A percentile compares a stretch with the other conserved stretches of the same genome.
These are phyloP conservation scores for Colletotrichum filicis DNA, from an alignment of 2,329 filamentous ascomycete species.

Conservation along the genomic window DNA sequence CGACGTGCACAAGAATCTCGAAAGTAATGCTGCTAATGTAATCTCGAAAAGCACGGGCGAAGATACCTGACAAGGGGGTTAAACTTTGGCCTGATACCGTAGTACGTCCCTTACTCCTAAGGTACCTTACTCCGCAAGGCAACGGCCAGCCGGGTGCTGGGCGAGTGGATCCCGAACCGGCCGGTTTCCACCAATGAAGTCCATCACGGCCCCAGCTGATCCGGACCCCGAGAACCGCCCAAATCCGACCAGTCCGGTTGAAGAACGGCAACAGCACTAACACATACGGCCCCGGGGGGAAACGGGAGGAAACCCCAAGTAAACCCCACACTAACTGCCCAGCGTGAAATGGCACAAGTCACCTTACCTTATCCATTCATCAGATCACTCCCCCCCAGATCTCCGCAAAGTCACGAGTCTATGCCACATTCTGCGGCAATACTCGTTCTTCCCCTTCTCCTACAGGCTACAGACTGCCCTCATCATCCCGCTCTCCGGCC, in stretches of 20 bases:
- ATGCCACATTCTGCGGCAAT: too few relatives aligned
- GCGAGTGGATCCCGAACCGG: slow-evolving; percentile 1
- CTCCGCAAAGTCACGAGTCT: slow-evolving; percentile 22
- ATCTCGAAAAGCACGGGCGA: too few relatives aligned
- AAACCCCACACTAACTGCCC: slow-evolving; percentile 5
- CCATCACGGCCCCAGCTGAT: slow-evolving; percentile 20
- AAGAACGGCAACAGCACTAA: background rate
- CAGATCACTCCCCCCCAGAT: slow-evolving; percentile 14
- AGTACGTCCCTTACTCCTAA: too few relatives aligned
- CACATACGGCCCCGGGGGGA: slow-evolving; percentile 4
- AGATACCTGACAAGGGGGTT: too few relatives aligned
- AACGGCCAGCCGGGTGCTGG: slow-evolving; percentile 19
- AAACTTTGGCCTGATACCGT: too few relatives aligned
- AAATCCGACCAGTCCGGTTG: slow-evolving; percentile 23
- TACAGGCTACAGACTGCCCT: background rate
- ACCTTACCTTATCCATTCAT: too few relatives aligned
- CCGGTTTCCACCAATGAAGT: slow-evolving; percentile 25
- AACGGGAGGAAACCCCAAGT: slow-evolving; percentile 17
- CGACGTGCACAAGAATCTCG: too few relatives aligned
- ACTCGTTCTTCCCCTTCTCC: background rate
- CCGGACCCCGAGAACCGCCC: slow-evolving; percentile 34
- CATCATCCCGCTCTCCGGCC: background rate
- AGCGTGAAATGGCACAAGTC: background rate
- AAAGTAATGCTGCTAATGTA: too few relatives aligned
- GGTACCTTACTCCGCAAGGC: background rate